Evolutionary conservation across 345 rosid genomes (phyloP).

Genomic region (Eucalyptus sp.): DNA sequence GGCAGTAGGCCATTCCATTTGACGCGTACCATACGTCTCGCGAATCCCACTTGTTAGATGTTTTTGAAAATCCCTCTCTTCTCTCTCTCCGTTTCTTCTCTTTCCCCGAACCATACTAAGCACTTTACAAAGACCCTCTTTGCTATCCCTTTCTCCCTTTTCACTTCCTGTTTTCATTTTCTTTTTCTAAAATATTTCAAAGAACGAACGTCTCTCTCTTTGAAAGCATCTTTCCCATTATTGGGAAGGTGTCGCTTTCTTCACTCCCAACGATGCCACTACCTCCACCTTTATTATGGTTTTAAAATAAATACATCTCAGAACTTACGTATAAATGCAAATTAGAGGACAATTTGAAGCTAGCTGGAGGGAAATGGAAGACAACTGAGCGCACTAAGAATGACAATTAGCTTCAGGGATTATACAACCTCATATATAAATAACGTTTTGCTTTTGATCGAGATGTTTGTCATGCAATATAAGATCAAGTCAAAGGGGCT

Average conservation of each 20-base stretch:
- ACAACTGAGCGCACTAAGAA: neutral
- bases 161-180: neutral
- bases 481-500: neutral
- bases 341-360: neutral
- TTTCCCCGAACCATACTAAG: neutral
- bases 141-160: neutral
- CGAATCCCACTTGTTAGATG: neutral
- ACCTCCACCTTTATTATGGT: neutral
- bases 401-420: neutral
- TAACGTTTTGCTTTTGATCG: neutral
- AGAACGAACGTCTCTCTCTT: neutral
- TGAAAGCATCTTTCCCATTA: neutral
- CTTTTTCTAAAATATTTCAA: neutral
- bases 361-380: neutral
- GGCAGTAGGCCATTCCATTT: neutral
- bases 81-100: neutral
- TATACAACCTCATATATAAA: neutral
- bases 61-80: neutral
- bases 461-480: neutral
- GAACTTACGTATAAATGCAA: neutral
- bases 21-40: neutral
- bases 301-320: neutral
- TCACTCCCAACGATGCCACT: neutral
- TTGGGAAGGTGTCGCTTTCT: neutral
- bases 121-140: neutral